A percentile compares a stretch with the other conserved stretches of the same genome.
phyloP scores from a whole-genome alignment of 2,329 filamentous ascomycete species.

The Stemphylium vesicarium region DNA sequence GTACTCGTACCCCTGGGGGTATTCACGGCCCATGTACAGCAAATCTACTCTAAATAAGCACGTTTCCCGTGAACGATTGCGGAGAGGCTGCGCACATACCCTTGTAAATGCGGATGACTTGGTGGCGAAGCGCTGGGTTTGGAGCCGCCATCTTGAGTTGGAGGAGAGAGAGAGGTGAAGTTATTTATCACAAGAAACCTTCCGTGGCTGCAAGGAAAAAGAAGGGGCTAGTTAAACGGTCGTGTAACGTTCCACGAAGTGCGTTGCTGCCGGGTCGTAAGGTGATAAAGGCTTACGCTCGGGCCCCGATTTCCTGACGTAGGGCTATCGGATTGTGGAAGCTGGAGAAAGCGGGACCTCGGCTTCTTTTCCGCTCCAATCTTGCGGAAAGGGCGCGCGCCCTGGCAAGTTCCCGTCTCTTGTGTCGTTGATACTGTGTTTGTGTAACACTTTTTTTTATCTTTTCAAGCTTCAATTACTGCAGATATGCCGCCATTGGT shows the following conservation, averaged over 20 bases:
- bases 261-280: neutral
- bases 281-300: neutral
- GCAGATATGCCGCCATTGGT: slow-evolving; percentile 27
- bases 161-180: neutral
- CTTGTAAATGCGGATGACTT: slow-evolving; percentile 90
- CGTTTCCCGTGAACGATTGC: neutral
- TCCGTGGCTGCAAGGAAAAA: neutral
- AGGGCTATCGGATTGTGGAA: neutral
- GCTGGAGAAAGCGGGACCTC: slow-evolving; percentile 4
- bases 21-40: slow-evolving; percentile 81
- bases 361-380: slow-evolving; percentile 1
- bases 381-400: neutral
- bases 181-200: neutral
- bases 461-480: neutral
- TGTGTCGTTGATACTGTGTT: too few relatives aligned
- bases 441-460: neutral
- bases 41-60: slow-evolving; percentile 65
- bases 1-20: slow-evolving; percentile 83
- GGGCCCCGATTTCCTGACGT: slow-evolving; percentile 8
- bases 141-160: slow-evolving; percentile 37
- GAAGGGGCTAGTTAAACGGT: neutral
- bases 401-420: neutral
- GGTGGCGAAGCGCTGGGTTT: slow-evolving; percentile 68
- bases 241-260: slow-evolving; percentile 1
- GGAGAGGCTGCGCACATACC: slow-evolving; percentile 55